A percentile compares a stretch with the other conserved stretches of the same genome.
Evolutionary conservation across 2,329 filamentous ascomycete genomes (phyloP).

Genomic region (Colletotrichum musicola): DNA sequence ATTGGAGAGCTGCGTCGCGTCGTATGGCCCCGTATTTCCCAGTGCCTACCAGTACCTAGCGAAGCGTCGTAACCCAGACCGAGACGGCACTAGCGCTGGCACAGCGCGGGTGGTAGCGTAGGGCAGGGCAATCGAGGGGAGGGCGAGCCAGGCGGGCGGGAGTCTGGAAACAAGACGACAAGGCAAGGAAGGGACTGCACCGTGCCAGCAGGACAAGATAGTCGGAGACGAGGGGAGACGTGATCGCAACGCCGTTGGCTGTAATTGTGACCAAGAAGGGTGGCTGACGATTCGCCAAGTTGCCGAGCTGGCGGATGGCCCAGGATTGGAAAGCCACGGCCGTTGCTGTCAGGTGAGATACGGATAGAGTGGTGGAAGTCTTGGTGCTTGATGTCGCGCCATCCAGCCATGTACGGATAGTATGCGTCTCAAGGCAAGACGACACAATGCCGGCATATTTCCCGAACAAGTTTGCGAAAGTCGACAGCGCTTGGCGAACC

Average conservation of each 20-base stretch:
- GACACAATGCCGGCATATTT: background rate
- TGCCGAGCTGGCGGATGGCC: conserved; percentile 5
- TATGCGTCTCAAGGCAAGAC: background rate
- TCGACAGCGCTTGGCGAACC: background rate
- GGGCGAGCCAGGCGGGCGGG: background rate
- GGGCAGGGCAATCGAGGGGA: background rate
- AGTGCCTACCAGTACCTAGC: conserved; percentile 17
- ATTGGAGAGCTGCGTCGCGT: conserved; percentile 27
- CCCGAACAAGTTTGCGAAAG: background rate
- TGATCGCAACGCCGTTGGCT: background rate
- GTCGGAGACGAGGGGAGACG: background rate
- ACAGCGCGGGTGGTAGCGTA: conserved; percentile 1
- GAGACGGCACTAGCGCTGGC: conserved; percentile 15
- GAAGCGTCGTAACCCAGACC: conserved; percentile 16
- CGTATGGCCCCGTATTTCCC: conserved; percentile 30
- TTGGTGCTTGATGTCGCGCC: too few species aligned
- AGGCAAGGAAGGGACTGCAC: background rate
- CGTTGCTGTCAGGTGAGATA: conserved; percentile 20
- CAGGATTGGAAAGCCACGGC: conserved; percentile 26
- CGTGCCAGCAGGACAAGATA: background rate
- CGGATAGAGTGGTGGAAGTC: too few species aligned
- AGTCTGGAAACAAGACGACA: background rate
- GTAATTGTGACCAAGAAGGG: background rate
- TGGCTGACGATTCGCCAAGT: conserved; percentile 29
- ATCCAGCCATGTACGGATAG: background rate